These are phyloP conservation scores for Nicotiana paniculata DNA, from an alignment of 257 asterid genomes.

Conservation along the genomic window DNA sequence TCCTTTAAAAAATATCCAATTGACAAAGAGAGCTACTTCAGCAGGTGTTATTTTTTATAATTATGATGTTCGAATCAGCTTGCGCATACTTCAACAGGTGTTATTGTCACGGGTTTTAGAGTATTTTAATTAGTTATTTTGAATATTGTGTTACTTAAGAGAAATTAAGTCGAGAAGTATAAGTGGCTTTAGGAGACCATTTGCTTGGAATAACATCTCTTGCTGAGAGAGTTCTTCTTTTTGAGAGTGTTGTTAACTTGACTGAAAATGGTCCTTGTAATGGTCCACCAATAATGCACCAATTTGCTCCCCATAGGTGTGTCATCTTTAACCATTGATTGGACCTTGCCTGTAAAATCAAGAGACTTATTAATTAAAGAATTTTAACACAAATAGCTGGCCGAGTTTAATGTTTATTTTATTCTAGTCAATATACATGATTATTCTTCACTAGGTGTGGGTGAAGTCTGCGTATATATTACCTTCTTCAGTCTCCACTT, in stretches of 20 bases:
- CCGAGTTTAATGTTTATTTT: too few relatives aligned
- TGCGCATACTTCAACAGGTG: too few relatives aligned
- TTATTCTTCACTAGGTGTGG: too few relatives aligned
- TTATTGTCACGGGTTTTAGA: neutral
- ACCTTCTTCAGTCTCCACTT: too few relatives aligned
- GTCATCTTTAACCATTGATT: slow-evolving; percentile 73
- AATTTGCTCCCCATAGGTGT: slow-evolving; percentile 93
- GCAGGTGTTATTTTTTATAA: neutral
- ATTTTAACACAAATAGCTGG: too few relatives aligned
- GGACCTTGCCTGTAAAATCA: slow-evolving; percentile 36
- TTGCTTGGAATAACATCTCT: slow-evolving; percentile 78
- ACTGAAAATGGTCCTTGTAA: slow-evolving; percentile 84
- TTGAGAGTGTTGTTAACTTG: slow-evolving; percentile 59
- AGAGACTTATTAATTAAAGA: neutral
- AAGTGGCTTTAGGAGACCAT: slow-evolving; percentile 94
- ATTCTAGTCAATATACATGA: too few relatives aligned
- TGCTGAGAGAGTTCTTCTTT: slow-evolving; percentile 55
- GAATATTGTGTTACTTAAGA: neutral
- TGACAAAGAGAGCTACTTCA: neutral
- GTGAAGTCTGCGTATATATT: too few relatives aligned
- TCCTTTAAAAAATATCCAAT: neutral
- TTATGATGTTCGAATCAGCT: too few relatives aligned
- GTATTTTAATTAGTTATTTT: neutral
- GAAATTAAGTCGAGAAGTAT: slow-evolving; percentile 89
- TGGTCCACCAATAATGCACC: slow-evolving; percentile 83